Base-by-base conservation (phyloP, 78 protist species). In the Planoprotostelium fungivorum region DNA sequence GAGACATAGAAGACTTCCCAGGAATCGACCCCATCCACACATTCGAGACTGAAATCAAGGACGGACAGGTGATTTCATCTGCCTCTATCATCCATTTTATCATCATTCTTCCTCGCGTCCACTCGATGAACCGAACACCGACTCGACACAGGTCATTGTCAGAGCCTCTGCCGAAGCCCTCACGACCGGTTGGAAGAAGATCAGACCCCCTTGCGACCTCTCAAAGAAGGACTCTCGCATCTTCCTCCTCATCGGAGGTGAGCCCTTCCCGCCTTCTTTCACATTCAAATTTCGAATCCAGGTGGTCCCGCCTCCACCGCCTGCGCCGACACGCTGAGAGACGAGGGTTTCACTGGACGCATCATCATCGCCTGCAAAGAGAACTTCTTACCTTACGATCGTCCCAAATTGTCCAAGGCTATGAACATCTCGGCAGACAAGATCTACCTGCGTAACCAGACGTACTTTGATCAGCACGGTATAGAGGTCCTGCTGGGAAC, bases 1-100 rank as follows among this genome's bases (percentile, higher is more conserved):
- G 92, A 28, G 92, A 90, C 85, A 90, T 90, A 34, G 92, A 90
- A 34, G 92, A 90, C 51, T 0, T 37, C 37, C 92, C 92, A 10
- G 89, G 89, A n/a, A 0, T 63, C 29, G 89, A 90, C 35, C 1
- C 87, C 73, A 51, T 51, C 73, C 73, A 51, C 16, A 25, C 73
- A 51, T 51, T 51, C 73, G 16, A 51, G 16, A 51, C 73, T 51
- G 73, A 51, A 16, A 51, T 51, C 73, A 5, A 16, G 5, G 73
- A 16, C 5, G 73, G 73, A 51, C 31, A 51, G 73, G 73, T 51
- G 16, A 51, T 51, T 51, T 51, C 73, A 51, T 51, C 16, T 51
- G 5, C 73, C 73, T 25, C 5, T 25, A 51, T 5, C 31, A 51
- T 51, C n/a, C n/a, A n/a, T n/a, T n/a, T n/a, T n/a, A n/a, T n/a